Percentiles rank a stretch among this genome's conserved stretches.
Conservation (phyloP, 139 green algal species). For the Ettlia oleoabundans region DNA sequence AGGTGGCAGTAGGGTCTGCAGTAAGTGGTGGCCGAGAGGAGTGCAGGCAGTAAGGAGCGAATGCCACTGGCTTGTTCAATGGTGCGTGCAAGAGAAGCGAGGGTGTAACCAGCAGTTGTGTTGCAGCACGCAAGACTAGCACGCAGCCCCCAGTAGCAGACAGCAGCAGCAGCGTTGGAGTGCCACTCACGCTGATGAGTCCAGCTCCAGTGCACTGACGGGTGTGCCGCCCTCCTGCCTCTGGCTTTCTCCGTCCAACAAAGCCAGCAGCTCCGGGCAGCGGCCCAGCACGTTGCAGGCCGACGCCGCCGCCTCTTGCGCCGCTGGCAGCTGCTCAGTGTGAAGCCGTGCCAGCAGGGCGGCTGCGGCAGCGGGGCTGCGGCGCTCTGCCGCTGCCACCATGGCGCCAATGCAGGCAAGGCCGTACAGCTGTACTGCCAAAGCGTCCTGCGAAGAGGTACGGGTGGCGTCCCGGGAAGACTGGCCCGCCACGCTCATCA, state of each 20-base stretch:
- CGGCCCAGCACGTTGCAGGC: slow-evolving; percentile 13
- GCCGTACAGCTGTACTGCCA: slow-evolving; percentile 18
- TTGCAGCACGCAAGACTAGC: too few species aligned
- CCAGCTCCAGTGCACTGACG: background rate
- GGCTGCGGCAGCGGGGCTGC: background rate
- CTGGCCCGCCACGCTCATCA: background rate
- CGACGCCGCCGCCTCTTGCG: background rate
- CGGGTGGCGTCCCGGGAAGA: background rate
- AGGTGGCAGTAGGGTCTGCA: slow-evolving; percentile 10
- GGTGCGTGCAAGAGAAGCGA: too few species aligned
- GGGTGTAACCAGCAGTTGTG: too few species aligned
- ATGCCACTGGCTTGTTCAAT: background rate
- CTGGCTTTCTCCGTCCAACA: background rate
- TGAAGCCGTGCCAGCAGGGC: background rate
- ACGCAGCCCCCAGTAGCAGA: too few species aligned
- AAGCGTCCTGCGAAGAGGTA: background rate
- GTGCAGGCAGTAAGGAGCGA: background rate
- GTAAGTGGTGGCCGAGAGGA: background rate
- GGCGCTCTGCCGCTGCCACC: background rate
- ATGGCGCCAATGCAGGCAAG: slow-evolving; percentile 8
- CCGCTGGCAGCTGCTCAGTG: background rate
- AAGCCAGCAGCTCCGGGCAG: slow-evolving; percentile 6
- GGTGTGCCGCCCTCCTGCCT: background rate
- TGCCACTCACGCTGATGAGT: background rate
- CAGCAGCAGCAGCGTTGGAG: too few species aligned